A percentile compares a stretch with the other conserved stretches of the same genome.
Conservation (phyloP, 164 flowering plant genomes). For the Malania oleifera region DNA sequence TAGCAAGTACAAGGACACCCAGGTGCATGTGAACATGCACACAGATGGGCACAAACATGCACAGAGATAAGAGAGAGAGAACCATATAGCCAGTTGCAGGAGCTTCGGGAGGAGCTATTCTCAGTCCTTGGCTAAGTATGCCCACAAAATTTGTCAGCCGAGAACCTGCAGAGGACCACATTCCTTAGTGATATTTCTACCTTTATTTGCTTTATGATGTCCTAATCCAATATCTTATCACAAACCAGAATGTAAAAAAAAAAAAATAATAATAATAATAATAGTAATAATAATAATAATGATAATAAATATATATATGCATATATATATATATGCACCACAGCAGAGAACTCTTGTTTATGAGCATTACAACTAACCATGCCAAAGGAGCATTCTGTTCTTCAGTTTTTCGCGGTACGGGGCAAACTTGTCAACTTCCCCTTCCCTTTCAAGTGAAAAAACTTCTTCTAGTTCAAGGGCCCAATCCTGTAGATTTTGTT, state of each 20-base stretch:
- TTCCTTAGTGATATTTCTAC: background rate
- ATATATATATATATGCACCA: background rate
- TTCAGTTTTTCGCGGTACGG: slow-evolving; percentile 61
- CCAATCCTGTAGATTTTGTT: slow-evolving; percentile 58
- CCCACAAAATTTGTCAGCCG: slow-evolving; percentile 92
- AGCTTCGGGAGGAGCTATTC: slow-evolving; percentile 98
- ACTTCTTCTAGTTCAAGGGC: slow-evolving; percentile 93
- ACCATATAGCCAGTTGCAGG: slow-evolving; percentile 98
- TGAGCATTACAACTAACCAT: slow-evolving; percentile 46
- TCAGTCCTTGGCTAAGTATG: slow-evolving; percentile 89
- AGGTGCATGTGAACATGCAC: background rate
- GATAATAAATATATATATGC: too few relatives aligned
- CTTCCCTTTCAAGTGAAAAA: slow-evolving; percentile 81
- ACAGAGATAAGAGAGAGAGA: slow-evolving; percentile 22
- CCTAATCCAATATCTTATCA: background rate
- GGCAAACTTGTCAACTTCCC: slow-evolving; percentile 73
- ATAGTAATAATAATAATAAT: too few relatives aligned
- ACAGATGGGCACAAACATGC: background rate
- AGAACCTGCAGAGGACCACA: slow-evolving; percentile 42
- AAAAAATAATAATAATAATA: too few relatives aligned
- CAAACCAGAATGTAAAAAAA: background rate
- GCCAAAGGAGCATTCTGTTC: slow-evolving; percentile 98
- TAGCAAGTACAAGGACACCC: background rate
- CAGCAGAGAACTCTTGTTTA: background rate
- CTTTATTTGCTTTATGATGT: background rate